Evolutionary conservation across 148 eudicot species (phyloP), one percentile per base, ranked within the genome.

Genomic region (Linanthus parryae): DNA sequence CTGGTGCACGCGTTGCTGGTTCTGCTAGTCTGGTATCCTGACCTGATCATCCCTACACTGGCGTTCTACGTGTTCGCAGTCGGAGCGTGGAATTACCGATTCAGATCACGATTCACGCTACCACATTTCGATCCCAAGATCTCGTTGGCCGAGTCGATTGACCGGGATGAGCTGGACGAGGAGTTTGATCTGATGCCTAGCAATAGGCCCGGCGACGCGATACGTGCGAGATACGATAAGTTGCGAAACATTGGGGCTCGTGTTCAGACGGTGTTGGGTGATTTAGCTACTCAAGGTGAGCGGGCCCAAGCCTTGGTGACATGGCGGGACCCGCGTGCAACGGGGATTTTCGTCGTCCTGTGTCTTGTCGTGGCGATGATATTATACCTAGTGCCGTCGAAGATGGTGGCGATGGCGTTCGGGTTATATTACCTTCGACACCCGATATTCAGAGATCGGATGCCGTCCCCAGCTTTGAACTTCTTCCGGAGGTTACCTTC

Each of bases 21-120:
- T 46, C 71, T 83, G 85, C 69, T 91, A 12, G 94, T 91, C 16
- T 86, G 98, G 98, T 83, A 81, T 36, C 98, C 98, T 0, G 95
- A 91, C 35, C 65, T 91, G n/a, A 86, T 86, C 9, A 56, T 86
- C 29, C 98, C 98, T 0, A 79, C 98, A 29, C 33, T 83, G 31
- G 89, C 94, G 2, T 83, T 86, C 59, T 91, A 91, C 37, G 72
- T 83, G 51, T 91, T 91, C 17, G 86, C 39, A 2, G 44, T 83
- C 9, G 95, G 95, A 3, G 84, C 72, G 2, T 91, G 89, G 98
- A 91, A 91, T 46, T 86, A 86, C 25, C 70, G 98, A 61, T 74
- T 78, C 24, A 69, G 89, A 8, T 66, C 82, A 1, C 58, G 68
- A 1, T 52, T 54, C 42, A 65, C 67, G 7, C 68, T 83, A n/a